These are phyloP conservation scores for Naegleria fowleri DNA, from an alignment of 208 protist species.

Conservation along the genomic window DNA sequence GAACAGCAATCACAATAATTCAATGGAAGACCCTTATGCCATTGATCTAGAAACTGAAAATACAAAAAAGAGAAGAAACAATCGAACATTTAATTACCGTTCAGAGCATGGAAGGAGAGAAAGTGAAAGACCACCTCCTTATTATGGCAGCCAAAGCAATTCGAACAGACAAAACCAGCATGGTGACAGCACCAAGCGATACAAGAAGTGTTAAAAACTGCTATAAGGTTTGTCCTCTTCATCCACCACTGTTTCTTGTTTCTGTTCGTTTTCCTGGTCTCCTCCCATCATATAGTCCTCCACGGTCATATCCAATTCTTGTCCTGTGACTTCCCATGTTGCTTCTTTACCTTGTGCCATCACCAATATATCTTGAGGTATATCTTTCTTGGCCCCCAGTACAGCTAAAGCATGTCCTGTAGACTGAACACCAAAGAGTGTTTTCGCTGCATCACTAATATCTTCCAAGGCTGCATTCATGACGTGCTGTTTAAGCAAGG, in stretches of 20 bases:
- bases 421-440: background rate
- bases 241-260: too few species aligned
- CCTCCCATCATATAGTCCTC: background rate
- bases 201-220: background rate
- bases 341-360: background rate
- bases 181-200: background rate
- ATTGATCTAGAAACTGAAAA: background rate
- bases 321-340: background rate
- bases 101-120: background rate
- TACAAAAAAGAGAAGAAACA: background rate
- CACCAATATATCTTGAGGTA: background rate
- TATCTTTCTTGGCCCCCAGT: background rate
- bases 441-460: background rate
- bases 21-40: background rate
- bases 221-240: background rate
- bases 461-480: background rate
- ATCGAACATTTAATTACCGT: background rate
- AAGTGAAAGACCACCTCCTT: background rate
- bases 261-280: background rate
- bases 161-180: background rate
- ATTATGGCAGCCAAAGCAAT: background rate
- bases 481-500: background rate
- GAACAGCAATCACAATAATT: background rate
- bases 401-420: background rate
- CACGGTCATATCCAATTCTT: background rate